Evolutionary conservation across 163 green algal genomes (phyloP).

Genomic region (Scenedesmus sp.): DNA sequence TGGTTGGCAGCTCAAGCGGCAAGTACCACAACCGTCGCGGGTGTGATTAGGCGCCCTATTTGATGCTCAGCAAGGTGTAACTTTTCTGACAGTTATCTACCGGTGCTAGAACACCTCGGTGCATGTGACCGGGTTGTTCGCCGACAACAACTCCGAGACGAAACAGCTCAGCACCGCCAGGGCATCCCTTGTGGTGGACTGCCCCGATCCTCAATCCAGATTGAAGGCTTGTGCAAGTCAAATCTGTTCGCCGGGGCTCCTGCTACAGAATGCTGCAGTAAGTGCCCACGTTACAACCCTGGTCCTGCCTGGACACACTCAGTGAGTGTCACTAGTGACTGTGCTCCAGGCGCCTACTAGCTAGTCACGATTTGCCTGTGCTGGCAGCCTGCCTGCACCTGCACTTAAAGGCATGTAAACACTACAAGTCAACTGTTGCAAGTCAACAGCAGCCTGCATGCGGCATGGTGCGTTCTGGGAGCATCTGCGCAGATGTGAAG

Average conservation of each 20-base stretch:
- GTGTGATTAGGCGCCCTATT: background rate
- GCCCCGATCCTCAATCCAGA: background rate
- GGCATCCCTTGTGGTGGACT: too few species aligned
- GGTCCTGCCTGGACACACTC: background rate
- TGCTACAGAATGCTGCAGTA: background rate
- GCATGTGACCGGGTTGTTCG: background rate
- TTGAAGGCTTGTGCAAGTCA: background rate
- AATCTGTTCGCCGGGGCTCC: background rate
- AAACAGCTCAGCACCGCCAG: background rate
- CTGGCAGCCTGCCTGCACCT: background rate
- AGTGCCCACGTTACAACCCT: background rate
- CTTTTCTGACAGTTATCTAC: background rate
- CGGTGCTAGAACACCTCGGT: background rate
- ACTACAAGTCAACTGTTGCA: background rate
- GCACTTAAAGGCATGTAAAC: background rate
- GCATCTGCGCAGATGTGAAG: background rate
- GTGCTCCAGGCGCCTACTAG: too few species aligned
- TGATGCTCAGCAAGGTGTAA: background rate
- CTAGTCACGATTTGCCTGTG: background rate
- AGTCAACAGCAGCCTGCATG: background rate
- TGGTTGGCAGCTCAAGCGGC: background rate
- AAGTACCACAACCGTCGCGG: background rate
- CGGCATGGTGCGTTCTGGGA: too few species aligned
- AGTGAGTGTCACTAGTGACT: too few species aligned
- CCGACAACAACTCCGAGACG: background rate